phyloP scores from a whole-genome alignment of 768 basidiomycete species.

The Mycena galericulata region DNA sequence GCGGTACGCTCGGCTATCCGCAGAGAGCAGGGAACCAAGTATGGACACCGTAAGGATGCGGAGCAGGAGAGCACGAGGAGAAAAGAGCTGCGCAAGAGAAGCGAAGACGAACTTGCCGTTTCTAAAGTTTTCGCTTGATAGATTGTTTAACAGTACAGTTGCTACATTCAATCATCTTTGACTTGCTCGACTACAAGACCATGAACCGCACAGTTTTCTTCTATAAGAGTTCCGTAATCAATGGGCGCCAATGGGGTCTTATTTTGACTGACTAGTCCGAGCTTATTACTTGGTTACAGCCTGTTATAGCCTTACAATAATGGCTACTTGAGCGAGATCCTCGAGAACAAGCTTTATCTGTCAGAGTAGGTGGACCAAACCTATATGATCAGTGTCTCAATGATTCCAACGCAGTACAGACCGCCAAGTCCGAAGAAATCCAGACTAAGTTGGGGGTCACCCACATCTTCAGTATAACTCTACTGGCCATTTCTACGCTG shows the following conservation, averaged over 20 bases:
- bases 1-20: constrained; percentile 78
- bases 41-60: constrained; percentile 84
- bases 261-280: too few relatives aligned
- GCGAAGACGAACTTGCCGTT: constrained; percentile 86
- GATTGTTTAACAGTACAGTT: background rate
- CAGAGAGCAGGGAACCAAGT: constrained; percentile 83
- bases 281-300: background rate
- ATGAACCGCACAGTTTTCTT: too few relatives aligned
- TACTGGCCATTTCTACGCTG: too few relatives aligned
- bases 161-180: background rate
- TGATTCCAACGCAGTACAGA: background rate
- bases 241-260: too few relatives aligned
- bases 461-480: background rate
- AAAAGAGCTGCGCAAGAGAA: constrained; percentile 70
- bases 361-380: background rate
- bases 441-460: background rate
- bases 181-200: too few relatives aligned
- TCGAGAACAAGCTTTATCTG: background rate
- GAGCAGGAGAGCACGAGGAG: constrained; percentile 74
- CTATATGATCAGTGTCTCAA: background rate
- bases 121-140: constrained; percentile 89
- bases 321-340: background rate
- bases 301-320: background rate
- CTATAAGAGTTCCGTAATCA: too few relatives aligned
- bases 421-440: background rate